phyloP scores from a whole-genome alignment of 106 monocot species.

The Acorus calamus region DNA sequence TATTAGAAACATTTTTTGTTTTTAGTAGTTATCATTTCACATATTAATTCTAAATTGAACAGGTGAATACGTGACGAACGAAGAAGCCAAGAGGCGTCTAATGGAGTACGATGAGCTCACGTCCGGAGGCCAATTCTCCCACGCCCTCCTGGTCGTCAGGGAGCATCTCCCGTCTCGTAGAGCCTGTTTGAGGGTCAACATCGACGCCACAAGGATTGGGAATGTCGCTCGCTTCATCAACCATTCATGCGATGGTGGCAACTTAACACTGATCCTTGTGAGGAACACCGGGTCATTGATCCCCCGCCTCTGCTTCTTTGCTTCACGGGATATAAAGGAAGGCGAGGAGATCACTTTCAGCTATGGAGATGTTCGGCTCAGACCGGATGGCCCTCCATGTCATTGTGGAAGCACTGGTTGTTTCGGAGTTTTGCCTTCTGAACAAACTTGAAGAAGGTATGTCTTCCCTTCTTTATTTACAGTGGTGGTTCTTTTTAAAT shows the following conservation, averaged over 20 bases:
- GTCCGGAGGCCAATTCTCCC: constrained; percentile 17
- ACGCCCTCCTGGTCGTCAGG: constrained; percentile 72
- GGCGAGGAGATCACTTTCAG: constrained; percentile 80
- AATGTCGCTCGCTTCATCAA: constrained; percentile 86
- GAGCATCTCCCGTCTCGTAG: constrained; percentile 91
- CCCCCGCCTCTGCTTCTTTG: constrained; percentile 86
- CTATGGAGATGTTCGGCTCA: constrained; percentile 39
- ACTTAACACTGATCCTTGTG: constrained; percentile 45
- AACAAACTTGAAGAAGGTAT: constrained; percentile 52
- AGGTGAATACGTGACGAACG: constrained; percentile 78
- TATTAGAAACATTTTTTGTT: background rate
- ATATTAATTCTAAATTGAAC: background rate
- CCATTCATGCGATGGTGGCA: constrained; percentile 93
- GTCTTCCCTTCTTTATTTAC: too few relatives aligned
- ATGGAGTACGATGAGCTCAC: constrained; percentile 47
- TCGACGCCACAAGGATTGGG: constrained; percentile 76
- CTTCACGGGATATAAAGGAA: constrained; percentile 40
- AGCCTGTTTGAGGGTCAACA: constrained; percentile 74
- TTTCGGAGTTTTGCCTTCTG: constrained; percentile 59
- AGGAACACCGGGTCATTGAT: constrained; percentile 64
- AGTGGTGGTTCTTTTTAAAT: too few relatives aligned
- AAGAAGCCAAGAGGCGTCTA: constrained; percentile 58
- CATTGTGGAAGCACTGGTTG: constrained; percentile 61
- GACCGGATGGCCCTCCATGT: constrained; percentile 38
- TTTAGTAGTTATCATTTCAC: background rate